A percentile compares a stretch with the other conserved stretches of the same genome.
These are phyloP conservation scores for Globisporangium recalcitrans DNA, from an alignment of 352 stramenopile genomes.

Conservation along the genomic window DNA sequence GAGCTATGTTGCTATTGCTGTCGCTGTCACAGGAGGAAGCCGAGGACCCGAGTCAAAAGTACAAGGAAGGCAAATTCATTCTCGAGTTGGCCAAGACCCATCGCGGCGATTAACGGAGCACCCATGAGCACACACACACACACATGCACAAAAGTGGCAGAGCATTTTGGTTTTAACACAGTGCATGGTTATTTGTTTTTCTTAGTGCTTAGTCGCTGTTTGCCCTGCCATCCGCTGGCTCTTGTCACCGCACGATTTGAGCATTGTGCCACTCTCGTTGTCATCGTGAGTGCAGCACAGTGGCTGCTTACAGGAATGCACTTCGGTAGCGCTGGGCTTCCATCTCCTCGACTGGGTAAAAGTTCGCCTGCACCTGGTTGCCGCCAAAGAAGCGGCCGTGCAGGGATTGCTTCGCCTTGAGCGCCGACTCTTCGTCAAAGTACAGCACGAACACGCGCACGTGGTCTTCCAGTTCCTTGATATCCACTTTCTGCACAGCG, in stretches of 20 bases:
- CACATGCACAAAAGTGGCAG: background rate
- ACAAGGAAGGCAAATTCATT: conserved; percentile 97
- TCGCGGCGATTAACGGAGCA: conserved; percentile 26
- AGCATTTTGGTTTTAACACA: background rate
- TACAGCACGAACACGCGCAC: conserved; percentile 81
- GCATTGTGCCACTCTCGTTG: background rate
- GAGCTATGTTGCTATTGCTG: background rate
- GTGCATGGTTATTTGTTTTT: background rate
- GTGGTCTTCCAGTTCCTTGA: conserved; percentile 61
- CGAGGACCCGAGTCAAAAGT: conserved; percentile 91
- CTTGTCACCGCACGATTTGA: conserved; percentile 4
- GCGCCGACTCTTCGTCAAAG: conserved; percentile 33
- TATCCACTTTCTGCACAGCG: conserved; percentile 43
- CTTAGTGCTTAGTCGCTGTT: background rate
- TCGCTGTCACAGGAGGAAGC: conserved; percentile 65
- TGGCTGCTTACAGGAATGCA: conserved; percentile 37
- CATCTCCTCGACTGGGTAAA: conserved; percentile 49
- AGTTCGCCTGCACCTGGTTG: conserved; percentile 64
- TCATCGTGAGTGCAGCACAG: background rate
- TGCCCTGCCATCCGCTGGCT: background rate
- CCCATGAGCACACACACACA: background rate
- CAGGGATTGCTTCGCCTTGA: conserved; percentile 49
- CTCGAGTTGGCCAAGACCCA: conserved; percentile 92
- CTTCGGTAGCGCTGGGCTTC: conserved; percentile 42
- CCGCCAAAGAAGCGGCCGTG: conserved; percentile 74